Base-by-base conservation (phyloP, 768 basidiomycete genomes). In the Boletus reticuloceps region DNA sequence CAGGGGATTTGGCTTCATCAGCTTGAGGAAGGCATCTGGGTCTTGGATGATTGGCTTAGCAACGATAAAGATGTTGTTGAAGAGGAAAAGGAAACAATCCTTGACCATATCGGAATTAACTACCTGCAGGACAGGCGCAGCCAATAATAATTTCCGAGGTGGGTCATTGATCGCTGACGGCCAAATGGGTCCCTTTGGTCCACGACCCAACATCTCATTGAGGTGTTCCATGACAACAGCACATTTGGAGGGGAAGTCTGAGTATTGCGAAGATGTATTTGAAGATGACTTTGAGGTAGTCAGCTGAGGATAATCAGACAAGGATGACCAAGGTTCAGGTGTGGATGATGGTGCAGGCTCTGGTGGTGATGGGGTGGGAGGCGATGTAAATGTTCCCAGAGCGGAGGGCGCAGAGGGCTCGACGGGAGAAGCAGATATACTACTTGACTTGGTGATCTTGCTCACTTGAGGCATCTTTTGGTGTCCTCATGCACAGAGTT, bases 21-120 rank as follows among this genome's bases (percentile, higher is more conserved):
- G 68, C 63, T 88, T 86, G 45, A 84, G 71, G 34, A 84, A 76
- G 36, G 76, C 74, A 58, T 90, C 87, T 47, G 82, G 79, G 42
- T 89, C 86, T 37, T 83, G 81, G 51, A 85, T 75, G 55, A 94
- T 78, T 13, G 94, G 94, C 70, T 98, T 98, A 39, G 95, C 88
- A 61, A 98, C 83, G 70, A 98, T 82, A 51, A 98, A 82, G 50
- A 98, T 82, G 69, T 99, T 97, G 70, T 78, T 93, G 81, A 99
- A 99, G 17, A 98, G 81, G 77, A 98, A 95, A 11, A 98, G 81
- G 75, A 93, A 92, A 12, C 97, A 86, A 66, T 98, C 94, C 71
- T 98, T 98, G 70, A 94, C 89, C 1, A 91, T 94, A 71, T 96
- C 89, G 40, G 86, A 80, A 72, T 97, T 94, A 61, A 93, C 93